These are phyloP conservation scores for Hypoxylon crocopeplum DNA, from an alignment of 495 filamentous ascomycete genomes.

Conservation along the genomic window DNA sequence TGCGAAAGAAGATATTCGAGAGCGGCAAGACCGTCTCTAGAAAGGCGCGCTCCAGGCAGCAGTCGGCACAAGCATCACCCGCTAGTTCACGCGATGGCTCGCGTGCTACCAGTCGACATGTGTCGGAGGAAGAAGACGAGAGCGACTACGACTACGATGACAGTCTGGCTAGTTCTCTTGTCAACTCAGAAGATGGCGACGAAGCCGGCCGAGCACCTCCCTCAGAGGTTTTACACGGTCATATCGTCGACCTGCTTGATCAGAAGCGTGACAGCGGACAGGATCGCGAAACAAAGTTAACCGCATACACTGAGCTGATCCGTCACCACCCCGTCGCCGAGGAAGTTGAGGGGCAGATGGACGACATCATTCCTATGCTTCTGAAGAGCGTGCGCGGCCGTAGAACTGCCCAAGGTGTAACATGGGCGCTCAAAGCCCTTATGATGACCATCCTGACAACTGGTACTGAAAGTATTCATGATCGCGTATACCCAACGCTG, in stretches of 20 bases:
- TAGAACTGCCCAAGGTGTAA: conserved; percentile 73
- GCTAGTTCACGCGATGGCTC: conserved; percentile 61
- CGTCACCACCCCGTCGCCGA: conserved; percentile 75
- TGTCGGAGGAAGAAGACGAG: conserved; percentile 82
- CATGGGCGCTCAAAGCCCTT: conserved; percentile 76
- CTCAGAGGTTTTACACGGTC: conserved; percentile 70
- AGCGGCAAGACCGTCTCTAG: conserved; percentile 91
- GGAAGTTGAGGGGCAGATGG: conserved; percentile 64
- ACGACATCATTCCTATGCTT: conserved; percentile 74
- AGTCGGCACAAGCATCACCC: conserved; percentile 65
- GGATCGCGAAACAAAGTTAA: conserved; percentile 76
- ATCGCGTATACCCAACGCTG: conserved; percentile 65
- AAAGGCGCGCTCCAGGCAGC: conserved; percentile 79
- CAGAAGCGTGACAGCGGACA: conserved; percentile 85
- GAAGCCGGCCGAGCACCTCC: conserved; percentile 59
- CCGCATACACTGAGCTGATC: conserved; percentile 72
- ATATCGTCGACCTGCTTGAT: conserved; percentile 83
- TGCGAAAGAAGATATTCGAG: conserved; percentile 81
- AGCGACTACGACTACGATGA: conserved; percentile 54
- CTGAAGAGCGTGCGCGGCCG: conserved; percentile 75
- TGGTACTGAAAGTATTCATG: conserved; percentile 73
- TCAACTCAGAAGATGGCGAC: conserved; percentile 56
- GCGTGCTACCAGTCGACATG: conserved; percentile 66
- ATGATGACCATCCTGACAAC: conserved; percentile 77
- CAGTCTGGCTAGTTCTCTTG: conserved; percentile 55